Base-by-base conservation (phyloP, 768 basidiomycete species). In the Royoungia palumana region DNA sequence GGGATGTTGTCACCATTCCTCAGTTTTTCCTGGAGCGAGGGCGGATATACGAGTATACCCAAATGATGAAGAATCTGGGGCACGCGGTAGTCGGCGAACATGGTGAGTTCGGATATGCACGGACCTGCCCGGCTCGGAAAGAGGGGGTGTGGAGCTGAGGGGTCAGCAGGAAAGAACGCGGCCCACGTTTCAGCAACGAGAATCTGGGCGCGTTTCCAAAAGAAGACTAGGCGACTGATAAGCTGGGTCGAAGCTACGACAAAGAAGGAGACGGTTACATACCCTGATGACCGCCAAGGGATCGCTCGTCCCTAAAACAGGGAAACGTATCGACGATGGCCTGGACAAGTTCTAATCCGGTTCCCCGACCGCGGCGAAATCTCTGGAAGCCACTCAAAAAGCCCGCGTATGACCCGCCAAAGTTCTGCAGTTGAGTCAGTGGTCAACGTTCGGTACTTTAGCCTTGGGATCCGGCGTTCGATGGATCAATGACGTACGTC, bases 51-150 rank as follows among this genome's bases (percentile, higher is more conserved):
- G 37, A 94, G 72, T 55, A 94, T 83, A 34, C 77, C 73, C 7
- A 94, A 75, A 60, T 91, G 90, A 68, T 94, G 87, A 24, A 95
- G 70, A 49, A 94, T 89, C 63, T 94, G 93, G 2, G 92, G 92
- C 6, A 95, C 88, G 35, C 90, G 82, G 62, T 94, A 93, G 71
- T 94, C 92, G 5, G 93, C 89, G 65, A 95, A 95, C 93, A 94
- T 94, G 19, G 92, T 93, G 11, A 94, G 77, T 41, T 82, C 70
- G 42, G 78, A 74, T 52, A 93, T 88, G 32, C 74, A 73, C 17
- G 83, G 71, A 5, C 83, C 85, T 10, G 63, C 63, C 7, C 58
- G 44, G 14, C 75, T 71, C 4, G 86, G 85, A 68, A 94, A 89
- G 36, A 93, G 70, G 4, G 90, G 91, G 63, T 94, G 91, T 0